Percentiles rank a stretch among this genome's conserved stretches.
phyloP scores from a whole-genome alignment of 2,329 filamentous ascomycete genomes.

The Aureobasidium sp. region DNA sequence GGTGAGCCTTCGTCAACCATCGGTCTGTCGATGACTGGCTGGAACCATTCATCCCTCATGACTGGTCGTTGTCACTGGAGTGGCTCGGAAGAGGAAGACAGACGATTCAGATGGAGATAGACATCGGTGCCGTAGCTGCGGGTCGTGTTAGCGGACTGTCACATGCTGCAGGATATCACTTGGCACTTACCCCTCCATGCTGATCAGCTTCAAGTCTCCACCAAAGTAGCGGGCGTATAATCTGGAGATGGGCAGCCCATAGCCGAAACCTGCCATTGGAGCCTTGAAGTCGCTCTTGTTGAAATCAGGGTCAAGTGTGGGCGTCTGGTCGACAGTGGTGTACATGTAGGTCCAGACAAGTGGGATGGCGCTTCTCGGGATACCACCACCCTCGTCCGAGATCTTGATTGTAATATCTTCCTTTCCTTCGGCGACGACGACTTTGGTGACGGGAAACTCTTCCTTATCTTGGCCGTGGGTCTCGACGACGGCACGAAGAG shows the following conservation, averaged over 20 bases:
- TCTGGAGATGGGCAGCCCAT: slow-evolving; percentile 87
- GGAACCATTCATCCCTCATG: slow-evolving; percentile 66
- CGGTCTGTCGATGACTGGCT: slow-evolving; percentile 27
- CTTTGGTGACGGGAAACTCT: slow-evolving; percentile 92
- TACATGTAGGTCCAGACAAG: slow-evolving; percentile 99
- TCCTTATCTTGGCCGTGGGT: slow-evolving; percentile 91
- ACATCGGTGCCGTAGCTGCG: slow-evolving; percentile 92
- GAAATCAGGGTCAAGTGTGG: slow-evolving; percentile 91
- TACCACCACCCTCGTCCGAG: slow-evolving; percentile 91
- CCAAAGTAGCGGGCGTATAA: slow-evolving; percentile 97
- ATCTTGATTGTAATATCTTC: slow-evolving; percentile 99
- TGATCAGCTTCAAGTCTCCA: slow-evolving; percentile 93
- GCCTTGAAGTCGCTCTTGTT: slow-evolving; percentile 99
- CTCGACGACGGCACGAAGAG: slow-evolving; percentile 91
- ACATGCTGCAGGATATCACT: neutral
- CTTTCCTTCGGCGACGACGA: slow-evolving; percentile 94
- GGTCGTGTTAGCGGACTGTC: slow-evolving; percentile 19
- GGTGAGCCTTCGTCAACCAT: slow-evolving; percentile 23
- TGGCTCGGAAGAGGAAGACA: slow-evolving; percentile 92
- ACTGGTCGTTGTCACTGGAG: slow-evolving; percentile 87
- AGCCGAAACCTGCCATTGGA: slow-evolving; percentile 98
- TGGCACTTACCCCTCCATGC: slow-evolving; percentile 86
- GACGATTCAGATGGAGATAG: slow-evolving; percentile 92
- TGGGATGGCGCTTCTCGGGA: slow-evolving; percentile 85
- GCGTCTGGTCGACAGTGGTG: slow-evolving; percentile 93